Evolutionary conservation across 176 grass and related monocot species (phyloP), one percentile per base, ranked within the genome.

Genomic region (Rhynchospora tenuis): DNA sequence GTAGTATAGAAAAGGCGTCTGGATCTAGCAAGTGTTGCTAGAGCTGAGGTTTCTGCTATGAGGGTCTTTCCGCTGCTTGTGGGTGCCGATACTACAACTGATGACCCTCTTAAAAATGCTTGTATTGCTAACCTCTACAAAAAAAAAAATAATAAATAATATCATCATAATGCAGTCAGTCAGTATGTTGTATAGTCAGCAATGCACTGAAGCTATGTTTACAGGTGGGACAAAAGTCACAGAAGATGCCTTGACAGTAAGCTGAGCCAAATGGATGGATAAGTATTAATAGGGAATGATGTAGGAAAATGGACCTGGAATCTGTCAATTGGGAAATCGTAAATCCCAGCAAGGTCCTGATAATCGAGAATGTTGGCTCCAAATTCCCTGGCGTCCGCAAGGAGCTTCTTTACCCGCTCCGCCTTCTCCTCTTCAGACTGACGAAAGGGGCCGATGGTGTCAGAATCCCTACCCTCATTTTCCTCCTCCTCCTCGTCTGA

Each of bases 61-160:
- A 98, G 81, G 43, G 95, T 98, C 85, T 98, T 98, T 59, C 95
- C 95, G 64, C 95, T 98, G 85, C 95, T 98, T 77, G 95, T 98
- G 73, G 95, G 95, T 64, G 92, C 95, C 65, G 95, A 98, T 80
- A 98, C 92, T 84, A 98, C 76, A 51, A 98, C 81, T 27, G 95
- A 98, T 29, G 95, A 94, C 56, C 92, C 92, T 93, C 92, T 90
- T 83, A 98, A 84, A 89, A 94, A 91, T 87, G 95, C 95, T 87
- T 98, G 95, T 44, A 98, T 90, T 71, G 95, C 90, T 78, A 94
- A 83, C 8, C 87, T 89, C 92, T 94, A 83, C 22, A 92, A 59
- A 58, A 85, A 88, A 85, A 68, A 58, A 66, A 24, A 57, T n/a
- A n/a, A n/a, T n/a, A n/a, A n/a, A n/a, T n/a, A n/a, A n/a, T n/a